These are phyloP conservation scores for Trametes meyenii DNA, from an alignment of 768 basidiomycete genomes.

Conservation along the genomic window DNA sequence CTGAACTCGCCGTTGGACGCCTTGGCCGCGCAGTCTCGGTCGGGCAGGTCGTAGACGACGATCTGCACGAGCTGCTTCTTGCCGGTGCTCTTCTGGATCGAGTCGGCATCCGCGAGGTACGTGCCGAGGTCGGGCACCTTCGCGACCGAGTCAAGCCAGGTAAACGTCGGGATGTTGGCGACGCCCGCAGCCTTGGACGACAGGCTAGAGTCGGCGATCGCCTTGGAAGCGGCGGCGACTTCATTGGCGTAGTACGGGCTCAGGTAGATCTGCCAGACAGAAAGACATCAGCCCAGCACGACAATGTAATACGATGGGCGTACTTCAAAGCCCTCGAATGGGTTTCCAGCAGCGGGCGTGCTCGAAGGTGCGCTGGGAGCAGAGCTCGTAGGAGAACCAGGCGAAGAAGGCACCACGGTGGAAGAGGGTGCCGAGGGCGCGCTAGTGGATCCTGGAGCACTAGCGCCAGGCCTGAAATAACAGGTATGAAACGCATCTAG, in stretches of 20 bases:
- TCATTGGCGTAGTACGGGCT: slow-evolving; percentile 61
- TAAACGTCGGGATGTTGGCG: slow-evolving; percentile 64
- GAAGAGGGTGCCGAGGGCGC: slow-evolving; percentile 16
- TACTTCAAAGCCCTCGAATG: slow-evolving; percentile 53
- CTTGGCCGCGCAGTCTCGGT: slow-evolving; percentile 66
- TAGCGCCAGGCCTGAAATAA: slow-evolving; percentile 17
- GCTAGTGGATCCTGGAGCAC: slow-evolving; percentile 18
- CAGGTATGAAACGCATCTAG: background rate
- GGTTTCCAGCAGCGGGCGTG: slow-evolving; percentile 52
- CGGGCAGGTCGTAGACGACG: slow-evolving; percentile 57
- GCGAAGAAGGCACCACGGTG: slow-evolving; percentile 19
- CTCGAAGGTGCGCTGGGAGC: slow-evolving; percentile 30
- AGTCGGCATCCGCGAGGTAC: slow-evolving; percentile 56
- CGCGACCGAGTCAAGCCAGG: slow-evolving; percentile 59
- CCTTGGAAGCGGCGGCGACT: slow-evolving; percentile 50
- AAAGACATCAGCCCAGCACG: background rate
- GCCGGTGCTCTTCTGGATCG: slow-evolving; percentile 48
- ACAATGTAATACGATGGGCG: background rate
- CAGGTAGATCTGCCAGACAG: slow-evolving; percentile 45
- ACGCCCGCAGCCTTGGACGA: slow-evolving; percentile 54
- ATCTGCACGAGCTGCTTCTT: slow-evolving; percentile 47
- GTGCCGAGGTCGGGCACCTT: slow-evolving; percentile 58
- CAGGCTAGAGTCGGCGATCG: slow-evolving; percentile 51
- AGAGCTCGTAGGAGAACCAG: slow-evolving; percentile 26
- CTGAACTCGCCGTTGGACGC: slow-evolving; percentile 70